Conservation (phyloP, 179 eudicot genomes). For the Patellifolia procumbens region DNA sequence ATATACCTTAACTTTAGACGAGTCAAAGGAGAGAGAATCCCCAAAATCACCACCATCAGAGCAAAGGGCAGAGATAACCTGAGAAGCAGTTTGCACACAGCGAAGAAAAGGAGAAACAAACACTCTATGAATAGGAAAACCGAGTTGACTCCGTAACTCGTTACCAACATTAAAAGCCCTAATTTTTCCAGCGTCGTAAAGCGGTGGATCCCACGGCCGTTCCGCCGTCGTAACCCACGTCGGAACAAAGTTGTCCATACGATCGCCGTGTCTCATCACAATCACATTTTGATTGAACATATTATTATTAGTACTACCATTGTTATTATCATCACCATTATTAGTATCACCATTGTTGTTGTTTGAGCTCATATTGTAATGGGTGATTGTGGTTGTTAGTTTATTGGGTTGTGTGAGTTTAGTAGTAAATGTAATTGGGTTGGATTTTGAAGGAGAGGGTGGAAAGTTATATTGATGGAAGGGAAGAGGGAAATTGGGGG, state of each 20-base stretch:
- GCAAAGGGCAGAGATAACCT: slow-evolving; percentile 60
- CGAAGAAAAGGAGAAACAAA: slow-evolving; percentile 81
- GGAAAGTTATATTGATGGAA: slow-evolving; percentile 26
- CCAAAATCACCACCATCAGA: slow-evolving; percentile 35
- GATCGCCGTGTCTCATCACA: slow-evolving; percentile 92
- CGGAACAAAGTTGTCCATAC: slow-evolving; percentile 75
- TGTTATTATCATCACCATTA: no score
- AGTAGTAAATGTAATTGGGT: background rate
- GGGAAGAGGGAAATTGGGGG: background rate
- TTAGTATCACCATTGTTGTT: background rate
- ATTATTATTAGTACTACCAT: no score
- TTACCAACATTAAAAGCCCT: slow-evolving; percentile 58
- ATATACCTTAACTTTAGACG: slow-evolving; percentile 65
- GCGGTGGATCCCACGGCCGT: slow-evolving; percentile 87
- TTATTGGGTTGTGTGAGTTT: background rate
- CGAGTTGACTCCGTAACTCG: slow-evolving; percentile 40
- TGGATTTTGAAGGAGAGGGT: slow-evolving; percentile 24
- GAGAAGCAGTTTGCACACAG: slow-evolving; percentile 77
- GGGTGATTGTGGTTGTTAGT: background rate
- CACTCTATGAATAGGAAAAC: slow-evolving; percentile 66
- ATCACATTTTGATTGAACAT: slow-evolving; percentile 53
- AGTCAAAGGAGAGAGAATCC: slow-evolving; percentile 38
- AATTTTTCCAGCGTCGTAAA: slow-evolving; percentile 47
- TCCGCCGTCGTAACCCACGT: slow-evolving; percentile 57
- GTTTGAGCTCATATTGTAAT: slow-evolving; percentile 17